These are phyloP conservation scores for Hevea brasiliensis DNA, from an alignment of 345 rosid genomes.

Conservation along the genomic window DNA sequence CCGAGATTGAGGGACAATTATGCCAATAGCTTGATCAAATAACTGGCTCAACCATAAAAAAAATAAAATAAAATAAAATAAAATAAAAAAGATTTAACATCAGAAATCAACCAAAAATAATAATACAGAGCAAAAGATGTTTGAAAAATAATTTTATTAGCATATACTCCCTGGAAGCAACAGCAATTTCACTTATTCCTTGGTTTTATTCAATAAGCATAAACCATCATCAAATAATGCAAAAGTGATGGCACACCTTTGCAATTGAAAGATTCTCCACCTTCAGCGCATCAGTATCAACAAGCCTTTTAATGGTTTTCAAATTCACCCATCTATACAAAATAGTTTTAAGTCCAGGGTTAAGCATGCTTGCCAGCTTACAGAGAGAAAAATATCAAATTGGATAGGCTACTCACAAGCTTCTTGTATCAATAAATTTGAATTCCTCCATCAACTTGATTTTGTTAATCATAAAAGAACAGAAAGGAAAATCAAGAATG, in stretches of 20 bases:
- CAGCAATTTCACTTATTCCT: not conserved
- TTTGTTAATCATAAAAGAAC: constrained; percentile 19
- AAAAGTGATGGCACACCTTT: constrained; percentile 32
- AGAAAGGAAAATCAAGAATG: constrained; percentile 7
- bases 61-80: no score
- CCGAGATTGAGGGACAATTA: constrained; percentile 48
- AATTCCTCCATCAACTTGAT: constrained; percentile 40
- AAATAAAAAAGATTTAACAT: not conserved
- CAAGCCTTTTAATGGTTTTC: constrained; percentile 49
- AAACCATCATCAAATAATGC: not conserved
- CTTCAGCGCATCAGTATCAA: constrained; percentile 38
- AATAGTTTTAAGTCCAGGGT: constrained; percentile 9
- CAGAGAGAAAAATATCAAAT: not conserved
- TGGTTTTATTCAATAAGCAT: not conserved
- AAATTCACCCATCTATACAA: constrained; percentile 55
- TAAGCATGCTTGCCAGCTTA: constrained; percentile 4
- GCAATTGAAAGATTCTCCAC: constrained; percentile 25
- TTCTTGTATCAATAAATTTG: constrained; percentile 50
- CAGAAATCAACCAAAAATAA: constrained; percentile 3
- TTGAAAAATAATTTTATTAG: constrained; percentile 14
- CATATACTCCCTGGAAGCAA: constrained; percentile 25
- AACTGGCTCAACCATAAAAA: constrained; percentile 33
- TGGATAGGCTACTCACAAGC: constrained; percentile 42
- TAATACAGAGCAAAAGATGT: constrained; percentile 1
- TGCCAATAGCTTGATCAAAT: constrained; percentile 42